Evolutionary conservation across 768 basidiomycete genomes (phyloP).

Genomic region (Nidularia pulvinata): DNA sequence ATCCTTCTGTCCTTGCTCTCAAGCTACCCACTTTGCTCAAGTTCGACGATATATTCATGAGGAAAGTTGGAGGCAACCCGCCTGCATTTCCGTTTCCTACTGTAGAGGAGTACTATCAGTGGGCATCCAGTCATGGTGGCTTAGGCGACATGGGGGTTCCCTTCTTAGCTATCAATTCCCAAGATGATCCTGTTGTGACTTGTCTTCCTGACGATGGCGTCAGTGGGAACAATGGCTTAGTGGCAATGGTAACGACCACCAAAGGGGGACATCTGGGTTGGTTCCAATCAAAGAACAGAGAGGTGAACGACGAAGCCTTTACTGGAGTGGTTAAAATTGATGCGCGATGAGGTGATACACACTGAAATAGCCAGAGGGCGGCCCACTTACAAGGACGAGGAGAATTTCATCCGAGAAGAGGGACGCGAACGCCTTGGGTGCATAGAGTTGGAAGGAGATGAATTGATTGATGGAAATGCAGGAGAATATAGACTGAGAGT

Average conservation of each 20-base stretch:
- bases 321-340: conserved; percentile 49
- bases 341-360: conserved; percentile 33
- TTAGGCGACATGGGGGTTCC: conserved; percentile 52
- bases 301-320: conserved; percentile 55
- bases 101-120: conserved; percentile 22
- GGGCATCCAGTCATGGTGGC: conserved; percentile 46
- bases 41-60: conserved; percentile 48
- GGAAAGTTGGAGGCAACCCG: conserved; percentile 45
- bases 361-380: conserved; percentile 9
- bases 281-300: conserved; percentile 40
- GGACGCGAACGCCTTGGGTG: conserved; percentile 44
- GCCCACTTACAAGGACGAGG: conserved; percentile 23
- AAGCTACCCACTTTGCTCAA: conserved; percentile 35
- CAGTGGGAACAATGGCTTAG: conserved; percentile 32
- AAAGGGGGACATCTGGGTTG: conserved; percentile 68
- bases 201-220: conserved; percentile 36
- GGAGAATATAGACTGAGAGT: neutral
- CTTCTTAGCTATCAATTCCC: conserved; percentile 56
- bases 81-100: conserved; percentile 26
- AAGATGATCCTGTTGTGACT: conserved; percentile 61
- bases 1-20: conserved; percentile 28
- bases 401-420: conserved; percentile 45
- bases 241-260: conserved; percentile 45
- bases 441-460: conserved; percentile 39
- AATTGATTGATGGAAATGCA: neutral